These are phyloP conservation scores for Ophiostoma australiae DNA, from an alignment of 2,329 filamentous ascomycete species.

Conservation along the genomic window DNA sequence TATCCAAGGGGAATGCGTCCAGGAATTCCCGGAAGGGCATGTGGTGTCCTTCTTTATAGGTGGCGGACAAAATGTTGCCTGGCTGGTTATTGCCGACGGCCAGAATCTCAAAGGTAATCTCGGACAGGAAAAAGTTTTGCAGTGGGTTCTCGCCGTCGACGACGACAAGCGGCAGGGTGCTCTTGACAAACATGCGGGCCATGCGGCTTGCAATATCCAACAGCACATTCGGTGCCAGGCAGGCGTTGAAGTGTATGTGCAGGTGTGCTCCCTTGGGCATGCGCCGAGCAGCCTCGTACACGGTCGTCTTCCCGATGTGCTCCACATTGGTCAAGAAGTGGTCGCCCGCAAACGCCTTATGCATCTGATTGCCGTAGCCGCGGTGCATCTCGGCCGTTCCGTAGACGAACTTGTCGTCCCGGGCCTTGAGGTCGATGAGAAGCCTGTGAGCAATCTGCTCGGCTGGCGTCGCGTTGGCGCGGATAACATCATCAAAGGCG, in stretches of 20 bases:
- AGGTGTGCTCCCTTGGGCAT: slow-evolving; percentile 70
- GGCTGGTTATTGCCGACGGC: slow-evolving; percentile 33
- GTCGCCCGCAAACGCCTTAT: slow-evolving; percentile 46
- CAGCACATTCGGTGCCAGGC: slow-evolving; percentile 56
- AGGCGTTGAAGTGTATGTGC: slow-evolving; percentile 76
- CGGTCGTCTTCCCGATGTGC: slow-evolving; percentile 50
- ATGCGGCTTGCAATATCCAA: slow-evolving; percentile 52
- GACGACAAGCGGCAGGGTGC: slow-evolving; percentile 47
- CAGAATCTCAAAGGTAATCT: slow-evolving; percentile 58
- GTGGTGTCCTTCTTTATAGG: slow-evolving; percentile 40
- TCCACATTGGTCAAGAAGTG: slow-evolving; percentile 55
- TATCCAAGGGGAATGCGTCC: slow-evolving; percentile 34
- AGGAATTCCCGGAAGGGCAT: slow-evolving; percentile 45
- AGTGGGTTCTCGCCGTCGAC: slow-evolving; percentile 25
- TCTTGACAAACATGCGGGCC: slow-evolving; percentile 65
- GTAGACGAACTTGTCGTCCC: slow-evolving; percentile 40
- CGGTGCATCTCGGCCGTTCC: slow-evolving; percentile 31
- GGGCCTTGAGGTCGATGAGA: slow-evolving; percentile 36
- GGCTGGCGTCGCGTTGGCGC: slow-evolving; percentile 32
- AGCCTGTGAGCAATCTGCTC: slow-evolving; percentile 41
- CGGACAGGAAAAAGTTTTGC: slow-evolving; percentile 47
- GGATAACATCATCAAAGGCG: slow-evolving; percentile 41
- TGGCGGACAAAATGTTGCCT: slow-evolving; percentile 44
- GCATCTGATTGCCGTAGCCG: slow-evolving; percentile 43
- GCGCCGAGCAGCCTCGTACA: slow-evolving; percentile 52